These are phyloP conservation scores for Cladosporium halotolerans DNA, from an alignment of 2,329 filamentous ascomycete genomes.

Conservation along the genomic window DNA sequence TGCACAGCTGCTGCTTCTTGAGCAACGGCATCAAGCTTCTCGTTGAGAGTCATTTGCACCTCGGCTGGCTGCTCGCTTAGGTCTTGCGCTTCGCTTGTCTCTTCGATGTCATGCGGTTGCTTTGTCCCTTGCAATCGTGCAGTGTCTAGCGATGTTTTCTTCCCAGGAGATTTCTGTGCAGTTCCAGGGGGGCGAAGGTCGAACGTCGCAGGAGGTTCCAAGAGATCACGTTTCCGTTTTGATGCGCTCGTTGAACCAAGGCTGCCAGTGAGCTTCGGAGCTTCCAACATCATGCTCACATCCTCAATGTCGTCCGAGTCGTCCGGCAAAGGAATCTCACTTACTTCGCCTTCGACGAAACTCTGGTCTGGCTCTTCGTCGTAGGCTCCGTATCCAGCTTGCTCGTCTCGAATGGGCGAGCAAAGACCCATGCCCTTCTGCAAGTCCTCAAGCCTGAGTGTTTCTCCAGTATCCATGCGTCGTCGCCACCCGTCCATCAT, in stretches of 20 bases:
- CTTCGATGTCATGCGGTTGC: conserved; percentile 21
- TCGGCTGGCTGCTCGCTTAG: conserved; percentile 26
- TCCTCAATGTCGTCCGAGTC: conserved; percentile 9
- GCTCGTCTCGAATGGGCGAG: conserved; percentile 28
- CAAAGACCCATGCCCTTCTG: conserved; percentile 57
- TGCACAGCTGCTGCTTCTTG: conserved; percentile 40
- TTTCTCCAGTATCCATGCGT: conserved; percentile 66
- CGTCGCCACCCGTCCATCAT: conserved; percentile 91
- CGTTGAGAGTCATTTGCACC: conserved; percentile 35
- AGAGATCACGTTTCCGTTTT: conserved; percentile 25
- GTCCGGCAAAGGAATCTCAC: conserved; percentile 17
- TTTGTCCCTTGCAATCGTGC: conserved; percentile 17
- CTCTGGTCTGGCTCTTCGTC: conserved; percentile 19
- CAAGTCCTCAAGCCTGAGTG: conserved; percentile 55
- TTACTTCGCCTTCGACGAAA: conserved; percentile 23
- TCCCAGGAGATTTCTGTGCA: conserved; percentile 26
- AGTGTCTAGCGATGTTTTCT: conserved; percentile 10
- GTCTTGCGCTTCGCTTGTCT: conserved; percentile 30
- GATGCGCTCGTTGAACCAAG: conserved; percentile 14
- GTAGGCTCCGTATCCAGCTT: not conserved
- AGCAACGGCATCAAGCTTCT: conserved; percentile 41
- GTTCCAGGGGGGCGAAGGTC: conserved; percentile 27
- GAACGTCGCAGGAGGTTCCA: conserved; percentile 32
- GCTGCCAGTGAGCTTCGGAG: conserved; percentile 9
- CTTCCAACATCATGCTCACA: conserved; percentile 11